Conservation (phyloP, 495 filamentous ascomycete genomes). For the Xylaria scruposa region DNA sequence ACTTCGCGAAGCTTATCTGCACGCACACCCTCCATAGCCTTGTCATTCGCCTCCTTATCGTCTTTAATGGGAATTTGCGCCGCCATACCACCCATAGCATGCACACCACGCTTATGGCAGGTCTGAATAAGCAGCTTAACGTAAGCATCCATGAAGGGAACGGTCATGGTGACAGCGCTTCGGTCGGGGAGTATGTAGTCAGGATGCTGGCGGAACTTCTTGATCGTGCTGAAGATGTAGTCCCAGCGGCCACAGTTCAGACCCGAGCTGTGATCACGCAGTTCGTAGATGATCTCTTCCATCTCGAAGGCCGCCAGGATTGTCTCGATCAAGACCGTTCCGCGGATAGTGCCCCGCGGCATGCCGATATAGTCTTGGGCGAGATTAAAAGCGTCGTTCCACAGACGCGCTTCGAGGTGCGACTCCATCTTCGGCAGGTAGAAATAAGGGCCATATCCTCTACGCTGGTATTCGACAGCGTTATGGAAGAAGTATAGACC, state of each 20-base stretch:
- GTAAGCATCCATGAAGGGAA: slow-evolving; percentile 98
- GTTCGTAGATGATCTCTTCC: slow-evolving; percentile 99
- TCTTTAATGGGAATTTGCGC: slow-evolving; percentile 99
- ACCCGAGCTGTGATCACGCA: slow-evolving; percentile 94
- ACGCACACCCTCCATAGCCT: slow-evolving; percentile 90
- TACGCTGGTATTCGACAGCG: slow-evolving; percentile 83
- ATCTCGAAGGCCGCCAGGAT: slow-evolving; percentile 99
- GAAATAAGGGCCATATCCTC: slow-evolving; percentile 93
- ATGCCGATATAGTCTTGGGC: slow-evolving; percentile 91
- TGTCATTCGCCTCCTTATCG: slow-evolving; percentile 86
- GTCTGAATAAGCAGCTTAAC: slow-evolving; percentile 97
- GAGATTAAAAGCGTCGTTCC: slow-evolving; percentile 99
- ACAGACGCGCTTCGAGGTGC: slow-evolving; percentile 94
- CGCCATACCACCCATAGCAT: slow-evolving; percentile 99
- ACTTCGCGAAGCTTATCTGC: slow-evolving; percentile 97
- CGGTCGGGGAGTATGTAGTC: slow-evolving; percentile 95
- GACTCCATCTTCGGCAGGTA: slow-evolving; percentile 99
- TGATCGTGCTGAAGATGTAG: slow-evolving; percentile 99
- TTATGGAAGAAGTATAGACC: slow-evolving; percentile 99
- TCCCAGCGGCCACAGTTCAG: slow-evolving; percentile 99
- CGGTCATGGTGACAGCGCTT: slow-evolving; percentile 92
- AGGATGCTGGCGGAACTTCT: slow-evolving; percentile 96
- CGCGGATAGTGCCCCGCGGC: slow-evolving; percentile 89
- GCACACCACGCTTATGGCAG: slow-evolving; percentile 92
- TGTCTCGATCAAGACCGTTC: slow-evolving; percentile 97